Evolutionary conservation across 805 yeast species (phyloP).

Genomic region (Teunomyces lycoperdinae): DNA sequence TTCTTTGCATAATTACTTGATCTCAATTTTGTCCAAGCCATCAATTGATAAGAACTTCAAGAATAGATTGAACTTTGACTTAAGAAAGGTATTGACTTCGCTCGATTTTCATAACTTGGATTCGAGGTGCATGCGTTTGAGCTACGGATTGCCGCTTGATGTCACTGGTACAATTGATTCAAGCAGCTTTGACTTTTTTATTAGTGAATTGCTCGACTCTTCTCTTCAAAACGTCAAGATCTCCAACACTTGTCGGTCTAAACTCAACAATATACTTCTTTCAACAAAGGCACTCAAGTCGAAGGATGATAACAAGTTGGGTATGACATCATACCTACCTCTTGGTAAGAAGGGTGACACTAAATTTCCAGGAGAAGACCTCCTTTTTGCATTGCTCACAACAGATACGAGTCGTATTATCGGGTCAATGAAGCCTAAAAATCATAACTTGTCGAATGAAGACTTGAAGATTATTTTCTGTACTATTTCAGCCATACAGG

Average conservation of each 20-base stretch:
- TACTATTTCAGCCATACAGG: constrained; percentile 57
- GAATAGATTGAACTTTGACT: constrained; percentile 75
- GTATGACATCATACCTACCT: constrained; percentile 5
- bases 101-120: constrained; percentile 73
- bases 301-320: constrained; percentile 2
- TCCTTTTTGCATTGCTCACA: constrained; percentile 74
- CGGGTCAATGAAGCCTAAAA: constrained; percentile 69
- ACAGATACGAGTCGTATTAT: constrained; percentile 58
- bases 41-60: constrained; percentile 67
- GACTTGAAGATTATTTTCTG: constrained; percentile 76
- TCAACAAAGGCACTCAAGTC: constrained; percentile 20
- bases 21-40: constrained; percentile 82
- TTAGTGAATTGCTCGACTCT: constrained; percentile 28
- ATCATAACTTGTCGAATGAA: constrained; percentile 75
- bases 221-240: constrained; percentile 42
- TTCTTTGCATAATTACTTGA: constrained; percentile 67
- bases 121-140: constrained; percentile 43
- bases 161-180: constrained; percentile 5
- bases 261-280: constrained; percentile 54
- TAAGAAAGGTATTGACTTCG: constrained; percentile 70
- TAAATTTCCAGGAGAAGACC: constrained; percentile 33
- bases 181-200: constrained; percentile 23
- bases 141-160: constrained; percentile 29
- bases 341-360: constrained; percentile 10
- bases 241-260: constrained; percentile 53